Evolutionary conservation across 2,329 filamentous ascomycete species (phyloP).

Genomic region (Colletotrichum zoysiae): DNA sequence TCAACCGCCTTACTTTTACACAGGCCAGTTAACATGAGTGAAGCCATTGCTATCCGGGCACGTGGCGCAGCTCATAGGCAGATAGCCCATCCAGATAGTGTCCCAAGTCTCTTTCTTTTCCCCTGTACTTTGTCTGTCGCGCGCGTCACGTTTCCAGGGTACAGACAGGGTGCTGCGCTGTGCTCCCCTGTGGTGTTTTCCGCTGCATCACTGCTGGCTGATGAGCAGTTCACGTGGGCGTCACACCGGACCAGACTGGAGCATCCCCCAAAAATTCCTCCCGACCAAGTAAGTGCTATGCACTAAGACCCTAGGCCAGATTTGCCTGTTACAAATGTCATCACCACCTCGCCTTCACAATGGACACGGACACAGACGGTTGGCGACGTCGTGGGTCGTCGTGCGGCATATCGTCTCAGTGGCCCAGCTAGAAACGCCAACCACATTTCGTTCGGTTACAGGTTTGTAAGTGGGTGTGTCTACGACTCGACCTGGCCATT

Average conservation of each 20-base stretch:
- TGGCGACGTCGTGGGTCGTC: not conserved
- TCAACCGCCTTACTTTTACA: not conserved
- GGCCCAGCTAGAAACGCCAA: not conserved
- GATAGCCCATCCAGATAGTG: constrained; percentile 15
- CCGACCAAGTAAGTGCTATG: not conserved
- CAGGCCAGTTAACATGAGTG: not conserved
- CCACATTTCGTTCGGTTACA: not conserved
- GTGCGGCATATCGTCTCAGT: constrained; percentile 8
- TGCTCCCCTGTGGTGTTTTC: constrained; percentile 6
- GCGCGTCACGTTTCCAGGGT: not conserved
- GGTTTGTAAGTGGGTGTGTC: not conserved
- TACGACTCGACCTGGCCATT: not conserved
- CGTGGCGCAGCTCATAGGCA: constrained; percentile 33
- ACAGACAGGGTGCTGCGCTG: not conserved
- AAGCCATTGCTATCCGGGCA: constrained; percentile 11
- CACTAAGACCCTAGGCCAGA: not conserved
- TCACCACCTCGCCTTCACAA: not conserved
- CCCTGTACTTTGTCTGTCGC: not conserved
- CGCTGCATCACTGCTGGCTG: not conserved
- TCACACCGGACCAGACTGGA: constrained; percentile 2
- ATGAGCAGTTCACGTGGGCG: not conserved
- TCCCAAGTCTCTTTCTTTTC: not conserved
- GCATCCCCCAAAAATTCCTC: not conserved
- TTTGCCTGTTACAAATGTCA: not conserved
- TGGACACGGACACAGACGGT: not conserved